Percentiles rank a stretch among this genome's conserved stretches.
Evolutionary conservation across 345 rosid genomes (phyloP).

Genomic region (Kandelia obovata): DNA sequence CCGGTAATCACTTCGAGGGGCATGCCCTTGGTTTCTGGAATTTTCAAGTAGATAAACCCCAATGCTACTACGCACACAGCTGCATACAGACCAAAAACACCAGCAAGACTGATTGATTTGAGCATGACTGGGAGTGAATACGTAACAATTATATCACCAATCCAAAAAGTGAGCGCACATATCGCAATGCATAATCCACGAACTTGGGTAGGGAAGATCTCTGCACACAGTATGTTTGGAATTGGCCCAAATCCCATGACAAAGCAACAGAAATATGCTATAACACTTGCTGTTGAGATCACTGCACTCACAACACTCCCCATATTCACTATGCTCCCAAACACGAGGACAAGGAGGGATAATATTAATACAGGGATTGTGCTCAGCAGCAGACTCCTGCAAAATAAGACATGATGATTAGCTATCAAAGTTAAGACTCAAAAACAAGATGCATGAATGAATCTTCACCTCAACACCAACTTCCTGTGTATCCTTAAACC

Average conservation of each 20-base stretch:
- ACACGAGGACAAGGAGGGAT: conserved; percentile 57
- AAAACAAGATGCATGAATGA: no score
- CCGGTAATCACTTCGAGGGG: conserved; percentile 94
- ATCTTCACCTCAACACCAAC: no score
- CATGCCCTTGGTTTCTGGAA: conserved; percentile 97
- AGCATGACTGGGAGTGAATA: conserved; percentile 81
- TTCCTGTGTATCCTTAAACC: no score
- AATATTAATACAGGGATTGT: conserved; percentile 71
- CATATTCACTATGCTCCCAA: conserved; percentile 51
- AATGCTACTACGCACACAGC: conserved; percentile 63
- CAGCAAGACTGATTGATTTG: conserved; percentile 68
- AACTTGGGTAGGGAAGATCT: conserved; percentile 90
- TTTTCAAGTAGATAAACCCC: conserved; percentile 69
- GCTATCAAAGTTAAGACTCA: no score
- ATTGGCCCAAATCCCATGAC: conserved; percentile 98
- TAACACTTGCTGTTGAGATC: conserved; percentile 61
- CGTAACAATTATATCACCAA: conserved; percentile 71
- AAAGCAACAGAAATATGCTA: conserved; percentile 83
- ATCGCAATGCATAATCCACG: conserved; percentile 92
- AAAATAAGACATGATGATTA: not conserved
- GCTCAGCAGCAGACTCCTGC: conserved; percentile 78
- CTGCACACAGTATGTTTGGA: conserved; percentile 92
- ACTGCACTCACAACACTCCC: conserved; percentile 54
- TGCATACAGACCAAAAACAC: conserved; percentile 78
- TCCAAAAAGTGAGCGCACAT: conserved; percentile 86